Evolutionary conservation across 2,329 filamentous ascomycete species (phyloP), one percentile per base, ranked within the genome.

Genomic region (Diaporthe eres): DNA sequence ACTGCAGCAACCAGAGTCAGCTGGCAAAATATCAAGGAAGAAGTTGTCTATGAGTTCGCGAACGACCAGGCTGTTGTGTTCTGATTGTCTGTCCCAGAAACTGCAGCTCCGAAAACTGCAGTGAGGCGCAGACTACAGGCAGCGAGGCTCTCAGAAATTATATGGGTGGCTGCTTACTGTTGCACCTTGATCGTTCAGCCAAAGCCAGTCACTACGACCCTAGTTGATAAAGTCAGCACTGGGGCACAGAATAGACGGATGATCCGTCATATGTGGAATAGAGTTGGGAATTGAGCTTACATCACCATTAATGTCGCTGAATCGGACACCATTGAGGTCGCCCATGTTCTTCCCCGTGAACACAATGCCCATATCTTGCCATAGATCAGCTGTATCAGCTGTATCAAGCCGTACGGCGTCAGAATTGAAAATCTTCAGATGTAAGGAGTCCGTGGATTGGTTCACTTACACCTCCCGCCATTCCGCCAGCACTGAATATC

Each of bases 361-460:
- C 3, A 77, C 70, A 25, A 75, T 15, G 4, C 78, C 81, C 47
- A 85, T 78, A 1, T 77, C 71, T 75, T 86, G 82, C 82, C 83
- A 86, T 76, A 81, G 84, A 7, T 47, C 53, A 8, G 74, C 55
- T 15, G 57, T 49, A 34, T 76, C 74, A 8, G 60, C 74, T 34
- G 44, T 15, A 4, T 25, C 39, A 34, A 57, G 15, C 17, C 55
- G 25, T 31, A 25, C 37, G 15, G 28, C 2, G 55, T 57, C 55
- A 57, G 55, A 34, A 34, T 19, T 8, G 15, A 57, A 57, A 3
- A 8, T 22, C 28, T 34, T 19, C 15, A 22, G 55, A 37, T 39
- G 17, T 19, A 1, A 57, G 7, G 3, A 19, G 28, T 12, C 17
- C 15, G 8, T 44, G 5, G n/a, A 53, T 28, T 37, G 22, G 22